Base-by-base conservation (phyloP, 371 early-diverging fungal species). In the Apophysomyces elegans region DNA sequence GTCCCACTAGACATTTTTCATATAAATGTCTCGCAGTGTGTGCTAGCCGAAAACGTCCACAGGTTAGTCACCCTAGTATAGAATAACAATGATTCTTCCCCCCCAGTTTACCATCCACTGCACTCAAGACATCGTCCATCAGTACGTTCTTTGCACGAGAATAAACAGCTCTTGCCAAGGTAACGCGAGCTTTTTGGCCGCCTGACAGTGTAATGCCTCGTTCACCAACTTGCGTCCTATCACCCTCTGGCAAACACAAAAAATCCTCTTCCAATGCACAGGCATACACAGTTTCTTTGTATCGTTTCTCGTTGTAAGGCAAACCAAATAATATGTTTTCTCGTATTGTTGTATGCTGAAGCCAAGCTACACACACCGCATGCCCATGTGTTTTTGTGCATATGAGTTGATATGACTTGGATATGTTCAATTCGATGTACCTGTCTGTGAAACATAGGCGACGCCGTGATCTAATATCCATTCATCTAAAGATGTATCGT, bases 11-110 rank as follows among this genome's bases (percentile, higher is more conserved):
- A 62, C 95, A 95, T 44, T 87, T 73, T 32, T 81, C 75, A 47
- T 91, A 84, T 2, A 98, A 78, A 72, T 93, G 93, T 62, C 88
- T 88, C 4, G 93, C 97, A 1, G 98, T 97, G 41, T 96, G 96
- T 5, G 93, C 78, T 77, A 64, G 2, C 37, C 75, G 14, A 36
- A 60, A 32, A 37, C 56, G 14, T 26, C 5, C 16, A 16, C 39
- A 16, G 21, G 54, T 57, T 21, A 71, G 32, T 26, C 32, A 26
- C 32, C 32, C 32, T 26, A 26, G 3, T 26, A 26, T 26, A 26
- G 32, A 26, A 26, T 26, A 26, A 2, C 32, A 2, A 26, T 26
- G 32, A 26, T 26, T 26, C 32, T 3, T 71, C 56, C 18, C 11
- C 60, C 68, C 32, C 1, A 26, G 32, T 2, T 26, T 68, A 75